phyloP scores from a whole-genome alignment of 306 rosid genomes.

The Begonia peltatifolia region DNA sequence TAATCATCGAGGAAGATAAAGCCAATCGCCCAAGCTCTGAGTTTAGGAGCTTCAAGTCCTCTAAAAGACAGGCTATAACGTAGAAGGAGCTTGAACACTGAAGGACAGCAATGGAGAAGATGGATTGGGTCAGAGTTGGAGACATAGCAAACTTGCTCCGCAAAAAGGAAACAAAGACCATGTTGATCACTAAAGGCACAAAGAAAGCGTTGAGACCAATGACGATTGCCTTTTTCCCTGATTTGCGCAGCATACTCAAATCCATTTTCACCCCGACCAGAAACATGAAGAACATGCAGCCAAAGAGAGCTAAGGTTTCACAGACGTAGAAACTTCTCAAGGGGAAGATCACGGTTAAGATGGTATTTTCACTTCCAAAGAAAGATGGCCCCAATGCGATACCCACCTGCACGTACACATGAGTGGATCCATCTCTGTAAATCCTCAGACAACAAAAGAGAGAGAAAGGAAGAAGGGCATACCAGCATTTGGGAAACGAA shows the following conservation, averaged over 20 bases:
- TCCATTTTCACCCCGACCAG: slow-evolving; percentile 39
- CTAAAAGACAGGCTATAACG: slow-evolving; percentile 20
- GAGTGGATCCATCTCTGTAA: background rate
- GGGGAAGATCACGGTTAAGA: slow-evolving; percentile 18
- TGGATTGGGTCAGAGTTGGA: background rate
- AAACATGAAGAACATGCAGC: slow-evolving; percentile 36
- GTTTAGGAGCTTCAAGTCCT: slow-evolving; percentile 43
- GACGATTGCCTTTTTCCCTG: slow-evolving; percentile 31
- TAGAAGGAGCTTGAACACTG: slow-evolving; percentile 31
- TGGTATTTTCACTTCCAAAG: slow-evolving; percentile 6
- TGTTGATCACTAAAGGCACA: slow-evolving; percentile 10
- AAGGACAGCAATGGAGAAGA: slow-evolving; percentile 6
- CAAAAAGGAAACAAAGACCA: background rate
- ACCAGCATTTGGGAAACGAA: slow-evolving; percentile 44
- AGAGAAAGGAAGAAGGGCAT: background rate
- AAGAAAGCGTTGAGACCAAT: slow-evolving; percentile 19
- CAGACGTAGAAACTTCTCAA: slow-evolving; percentile 16
- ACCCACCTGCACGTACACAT: slow-evolving; percentile 25
- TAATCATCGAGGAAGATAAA: slow-evolving; percentile 28
- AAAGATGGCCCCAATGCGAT: slow-evolving; percentile 34
- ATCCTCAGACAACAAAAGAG: background rate
- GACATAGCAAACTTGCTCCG: slow-evolving; percentile 3
- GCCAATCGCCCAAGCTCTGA: slow-evolving; percentile 49
- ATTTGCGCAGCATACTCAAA: background rate
- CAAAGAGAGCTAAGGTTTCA: slow-evolving; percentile 29